Evolutionary conservation across 1,139 yeast genomes (phyloP), one percentile per base, ranked within the genome.

Genomic region (Dujonia santamariae): DNA sequence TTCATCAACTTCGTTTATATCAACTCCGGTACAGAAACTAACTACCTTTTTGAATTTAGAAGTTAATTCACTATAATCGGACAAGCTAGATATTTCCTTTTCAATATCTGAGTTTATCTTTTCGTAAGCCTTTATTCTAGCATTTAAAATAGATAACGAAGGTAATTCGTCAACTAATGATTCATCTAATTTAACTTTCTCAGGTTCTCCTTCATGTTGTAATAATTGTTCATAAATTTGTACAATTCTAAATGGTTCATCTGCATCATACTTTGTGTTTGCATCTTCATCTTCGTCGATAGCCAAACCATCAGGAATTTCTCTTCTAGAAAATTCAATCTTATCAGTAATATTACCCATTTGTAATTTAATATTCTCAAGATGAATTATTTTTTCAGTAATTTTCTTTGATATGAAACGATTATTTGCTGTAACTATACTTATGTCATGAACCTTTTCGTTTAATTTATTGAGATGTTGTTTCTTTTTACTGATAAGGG

Each of bases 21-120:
- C 86, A 18, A 88, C 94, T 15, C 94, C 92, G 3, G 96, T 85
- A 63, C 97, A 90, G 37, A 87, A 69, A 29, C 96, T 81, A 26
- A 92, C 92, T 16, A 92, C 96, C 48, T 85, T 75, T 50, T 94
- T 80, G 62, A 88, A 92, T 55, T 90, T 90, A 23, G 79, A 72
- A 41, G 95, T 96, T 38, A 90, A 67, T 43, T 75, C 82, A 26
- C 77, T 70, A 38, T 81, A 69, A 36, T 70, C 69, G 29, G 63
- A 56, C 41, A 86, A 63, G n/a, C 43, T 40, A 29, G 60, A 63
- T 32, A 64, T 59, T 48, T 85, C 88, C 45, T 77, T 76, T 42
- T 76, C 78, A 22, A 61, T 44, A 12, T 44, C 50, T 2, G 41
- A 36, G 40, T 61, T 61, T 12, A 60, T 45, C 33, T 54, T 48